Conservation (phyloP, 331 rosid species). For the Dryas integrifolia region DNA sequence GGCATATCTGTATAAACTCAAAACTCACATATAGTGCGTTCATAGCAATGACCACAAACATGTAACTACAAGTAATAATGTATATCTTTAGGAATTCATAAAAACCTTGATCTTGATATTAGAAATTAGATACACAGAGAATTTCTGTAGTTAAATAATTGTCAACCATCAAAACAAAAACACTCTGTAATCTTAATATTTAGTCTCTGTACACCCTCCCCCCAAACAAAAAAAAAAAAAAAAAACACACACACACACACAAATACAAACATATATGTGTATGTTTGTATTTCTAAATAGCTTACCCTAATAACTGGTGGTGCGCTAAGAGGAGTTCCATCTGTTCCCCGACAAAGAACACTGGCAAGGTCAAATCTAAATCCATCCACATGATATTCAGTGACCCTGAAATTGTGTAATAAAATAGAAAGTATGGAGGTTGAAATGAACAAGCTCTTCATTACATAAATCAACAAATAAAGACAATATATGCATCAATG, state of each 20-base stretch:
- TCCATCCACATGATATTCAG: constrained; percentile 92
- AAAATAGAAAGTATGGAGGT: constrained; percentile 14
- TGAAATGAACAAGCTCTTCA: background rate
- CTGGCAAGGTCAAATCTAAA: constrained; percentile 97
- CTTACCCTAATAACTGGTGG: constrained; percentile 80
- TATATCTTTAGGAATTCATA: background rate
- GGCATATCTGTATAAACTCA: background rate
- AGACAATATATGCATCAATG: background rate
- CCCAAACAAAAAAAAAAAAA: no score
- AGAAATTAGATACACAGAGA: background rate
- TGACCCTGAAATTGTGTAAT: constrained; percentile 57
- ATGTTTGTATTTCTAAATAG: constrained; percentile 17
- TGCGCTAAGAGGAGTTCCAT: constrained; percentile 78
- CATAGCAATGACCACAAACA: background rate
- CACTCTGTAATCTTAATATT: no score
- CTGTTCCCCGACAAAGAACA: constrained; percentile 83
- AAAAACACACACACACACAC: background rate
- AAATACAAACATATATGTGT: background rate
- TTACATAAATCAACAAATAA: constrained; percentile 6
- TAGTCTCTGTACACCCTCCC: no score
- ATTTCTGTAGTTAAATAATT: background rate
- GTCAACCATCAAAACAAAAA: background rate
- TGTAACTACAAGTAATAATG: background rate
- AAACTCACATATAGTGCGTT: background rate
- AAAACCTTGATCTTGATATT: background rate